Base-by-base conservation (phyloP, 495 filamentous ascomycete species). In the Chaetomium fimeti region DNA sequence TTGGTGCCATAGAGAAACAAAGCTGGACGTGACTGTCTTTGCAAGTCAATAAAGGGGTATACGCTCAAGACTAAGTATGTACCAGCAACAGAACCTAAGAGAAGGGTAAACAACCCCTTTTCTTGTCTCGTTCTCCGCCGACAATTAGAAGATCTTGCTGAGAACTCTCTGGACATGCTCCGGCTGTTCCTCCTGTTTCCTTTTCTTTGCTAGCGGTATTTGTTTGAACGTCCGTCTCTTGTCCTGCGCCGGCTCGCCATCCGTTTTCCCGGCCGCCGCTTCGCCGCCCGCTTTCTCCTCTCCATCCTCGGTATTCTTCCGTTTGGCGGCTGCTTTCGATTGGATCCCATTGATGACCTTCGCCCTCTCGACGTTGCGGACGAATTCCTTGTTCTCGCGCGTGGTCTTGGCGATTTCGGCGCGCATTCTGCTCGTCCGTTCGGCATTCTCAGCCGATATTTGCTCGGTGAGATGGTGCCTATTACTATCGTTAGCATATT, bases 351-450 rank as follows among this genome's bases (percentile, higher is more conserved):
- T 85, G 51, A 88, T 72, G 79, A 91, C 87, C 78, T 89, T 92
- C 45, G 84, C 85, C 67, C 80, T 83, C 78, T 92, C 88, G 61
- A 93, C 83, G 74, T 93, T 91, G 54, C 83, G 78, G 38, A 93
- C 78, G 68, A 93, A 96, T 66, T 86, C 81, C 81, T 91, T 91
- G 72, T 93, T 92, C 81, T 96, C 91, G 72, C 86, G 88, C 63
- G 83, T 88, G 9, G 87, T 87, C 75, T 87, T 83, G 66, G 84
- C 82, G 77, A 97, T 92, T 70, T 93, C 94, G 38, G 89, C 86
- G 61, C 90, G 79, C 82, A 92, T 85, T 69, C 87, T 85, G 63
- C 87, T 89, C 62, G 89, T 86, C n/a, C 92, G 74, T 75, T 92
- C 91, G 29, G 88, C 88, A 74, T 90, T 89, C 78, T 98, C 94